Base-by-base conservation (phyloP, 192 early-diverging fungal species). In the Chytriomyces sp. region DNA sequence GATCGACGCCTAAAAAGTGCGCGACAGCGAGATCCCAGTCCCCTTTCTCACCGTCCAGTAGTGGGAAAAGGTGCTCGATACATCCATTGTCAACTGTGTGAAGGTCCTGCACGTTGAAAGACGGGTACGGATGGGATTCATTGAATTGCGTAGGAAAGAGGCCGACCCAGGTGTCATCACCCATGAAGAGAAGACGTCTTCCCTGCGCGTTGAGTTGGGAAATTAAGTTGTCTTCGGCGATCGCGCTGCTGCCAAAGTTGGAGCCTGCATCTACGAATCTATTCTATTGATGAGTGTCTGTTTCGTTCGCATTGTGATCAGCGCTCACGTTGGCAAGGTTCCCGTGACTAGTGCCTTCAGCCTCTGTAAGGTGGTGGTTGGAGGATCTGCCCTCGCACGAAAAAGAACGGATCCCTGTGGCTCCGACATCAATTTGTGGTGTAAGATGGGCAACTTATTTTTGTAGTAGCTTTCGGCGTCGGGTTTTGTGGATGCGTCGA, bases 1-100 rank as follows among this genome's bases (percentile, higher is more conserved):
- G 97, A 82, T 99, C 96, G 0, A 99, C 93, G 0, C 97, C 97
- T 2, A 99, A 78, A 36, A 95, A 93, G 66, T 99, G 97, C 0
- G 95, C 94, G 62, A 99, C 89, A 41, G 93, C 66, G 14, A 96
- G 74, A 58, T 93, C 87, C 94, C 93, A 96, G 17, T 25, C 22
- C 28, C 12, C 56, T 14, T 14, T 58, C 19, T 12, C 28, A 53
- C 81, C 77, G 33, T 78, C 73, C 39, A 88, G 69, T 0, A 59
- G 59, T n/a, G 77, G 81, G 28, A 52, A 60, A 39, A 95, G 74
- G 58, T 93, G 85, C 12, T 82, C 74, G 4, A 91, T 68, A 36
- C 96, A 89, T 4, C 91, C 91, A 59, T 95, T 89, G 77, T 99
- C 97, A 5, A 99, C 92, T 0, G 93, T 95, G 67, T 99, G 88